Evolutionary conservation across 805 yeast species (phyloP).

Genomic region (Zygoascus bituminiphila): DNA sequence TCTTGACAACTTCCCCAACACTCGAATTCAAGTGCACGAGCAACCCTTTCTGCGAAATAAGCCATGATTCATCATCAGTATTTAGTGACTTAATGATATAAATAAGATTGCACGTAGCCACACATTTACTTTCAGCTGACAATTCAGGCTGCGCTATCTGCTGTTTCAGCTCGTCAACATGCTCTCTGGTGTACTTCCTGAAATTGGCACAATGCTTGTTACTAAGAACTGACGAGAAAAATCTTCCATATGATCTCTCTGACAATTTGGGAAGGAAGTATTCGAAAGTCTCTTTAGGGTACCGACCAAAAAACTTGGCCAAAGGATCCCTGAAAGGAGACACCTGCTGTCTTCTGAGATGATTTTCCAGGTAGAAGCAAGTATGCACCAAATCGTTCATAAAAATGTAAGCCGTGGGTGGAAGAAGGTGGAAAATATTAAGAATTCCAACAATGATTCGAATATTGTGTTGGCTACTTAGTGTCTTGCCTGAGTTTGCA

Average conservation of each 20-base stretch:
- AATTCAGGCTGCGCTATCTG: slow-evolving; percentile 40
- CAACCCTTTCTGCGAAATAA: slow-evolving; percentile 40
- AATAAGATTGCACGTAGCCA: slow-evolving; percentile 64
- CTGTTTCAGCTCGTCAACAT: slow-evolving; percentile 41
- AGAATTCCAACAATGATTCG: slow-evolving; percentile 83
- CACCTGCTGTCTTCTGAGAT: slow-evolving; percentile 70
- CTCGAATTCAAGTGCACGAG: slow-evolving; percentile 37
- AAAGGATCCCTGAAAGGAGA: slow-evolving; percentile 92
- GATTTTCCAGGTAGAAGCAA: slow-evolving; percentile 69
- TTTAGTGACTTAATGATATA: slow-evolving; percentile 54
- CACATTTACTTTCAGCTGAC: slow-evolving; percentile 32
- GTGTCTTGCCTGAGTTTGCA: slow-evolving; percentile 68
- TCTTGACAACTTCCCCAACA: slow-evolving; percentile 36
- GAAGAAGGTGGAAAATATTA: slow-evolving; percentile 84
- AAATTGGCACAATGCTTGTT: slow-evolving; percentile 48
- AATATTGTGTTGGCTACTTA: slow-evolving; percentile 72
- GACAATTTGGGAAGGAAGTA: slow-evolving; percentile 61
- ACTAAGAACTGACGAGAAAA: slow-evolving; percentile 58
- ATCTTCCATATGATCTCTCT: slow-evolving; percentile 54
- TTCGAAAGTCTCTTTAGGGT: slow-evolving; percentile 63
- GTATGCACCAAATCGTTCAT: slow-evolving; percentile 79
- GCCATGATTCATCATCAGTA: slow-evolving; percentile 46
- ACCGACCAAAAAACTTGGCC: slow-evolving; percentile 76
- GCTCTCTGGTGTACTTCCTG: slow-evolving; percentile 45
- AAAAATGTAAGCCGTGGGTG: slow-evolving; percentile 85